Evolutionary conservation across 768 basidiomycete genomes (phyloP).

Genomic region (Mycena belliarum): DNA sequence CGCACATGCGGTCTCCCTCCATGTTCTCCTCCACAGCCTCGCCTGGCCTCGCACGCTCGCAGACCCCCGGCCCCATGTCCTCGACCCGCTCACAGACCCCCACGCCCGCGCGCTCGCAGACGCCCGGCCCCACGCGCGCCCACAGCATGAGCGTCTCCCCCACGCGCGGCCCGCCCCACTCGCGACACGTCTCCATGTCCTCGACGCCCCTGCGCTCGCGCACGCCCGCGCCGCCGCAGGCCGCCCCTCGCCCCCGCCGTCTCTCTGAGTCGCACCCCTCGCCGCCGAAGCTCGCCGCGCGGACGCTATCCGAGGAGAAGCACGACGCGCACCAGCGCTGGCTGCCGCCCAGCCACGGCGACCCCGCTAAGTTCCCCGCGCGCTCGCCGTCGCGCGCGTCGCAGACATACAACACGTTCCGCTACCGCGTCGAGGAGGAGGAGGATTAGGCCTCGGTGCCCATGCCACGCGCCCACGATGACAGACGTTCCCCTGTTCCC

Average conservation of each 20-base stretch:
- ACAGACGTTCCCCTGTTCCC: constrained; percentile 20
- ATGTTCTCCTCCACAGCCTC: constrained; percentile 46
- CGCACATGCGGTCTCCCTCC: constrained; percentile 61
- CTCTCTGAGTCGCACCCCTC: constrained; percentile 46
- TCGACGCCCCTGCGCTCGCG: constrained; percentile 26
- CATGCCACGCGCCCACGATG: background rate
- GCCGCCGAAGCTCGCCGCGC: constrained; percentile 53
- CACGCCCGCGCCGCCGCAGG: constrained; percentile 34
- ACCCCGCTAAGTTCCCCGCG: background rate
- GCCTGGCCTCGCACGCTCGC: constrained; percentile 36
- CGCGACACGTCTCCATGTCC: constrained; percentile 38
- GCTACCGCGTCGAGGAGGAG: constrained; percentile 14
- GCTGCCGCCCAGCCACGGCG: constrained; percentile 50
- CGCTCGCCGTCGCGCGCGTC: constrained; percentile 32
- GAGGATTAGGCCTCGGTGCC: constrained; percentile 4
- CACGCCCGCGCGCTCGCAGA: constrained; percentile 34
- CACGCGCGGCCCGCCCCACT: constrained; percentile 41
- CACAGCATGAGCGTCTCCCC: constrained; percentile 21
- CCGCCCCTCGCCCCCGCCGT: constrained; percentile 40
- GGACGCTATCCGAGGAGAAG: constrained; percentile 70
- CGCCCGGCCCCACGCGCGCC: constrained; percentile 25
- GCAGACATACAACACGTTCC: constrained; percentile 21
- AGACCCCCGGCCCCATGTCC: constrained; percentile 30
- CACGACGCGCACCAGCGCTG: constrained; percentile 60
- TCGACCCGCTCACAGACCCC: constrained; percentile 45